phyloP scores from a whole-genome alignment of 331 rosid species.

The Malus hybrid region DNA sequence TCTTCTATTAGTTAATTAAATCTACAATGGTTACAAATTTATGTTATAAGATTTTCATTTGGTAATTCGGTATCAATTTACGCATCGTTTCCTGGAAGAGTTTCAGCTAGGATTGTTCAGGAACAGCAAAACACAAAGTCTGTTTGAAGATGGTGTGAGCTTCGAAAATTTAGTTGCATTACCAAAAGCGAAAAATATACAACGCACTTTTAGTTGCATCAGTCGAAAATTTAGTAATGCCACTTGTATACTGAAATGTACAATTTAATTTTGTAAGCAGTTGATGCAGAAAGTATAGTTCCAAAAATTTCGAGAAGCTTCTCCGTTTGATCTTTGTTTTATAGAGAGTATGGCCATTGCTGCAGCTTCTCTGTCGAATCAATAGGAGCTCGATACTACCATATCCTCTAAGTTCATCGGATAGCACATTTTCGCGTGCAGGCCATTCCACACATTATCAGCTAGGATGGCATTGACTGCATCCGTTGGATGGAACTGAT shows the following conservation, averaged over 20 bases:
- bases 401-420: conserved; percentile 73
- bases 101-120: conserved; percentile 50
- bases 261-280: background rate
- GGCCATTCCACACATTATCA: conserved; percentile 76
- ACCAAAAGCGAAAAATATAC: background rate
- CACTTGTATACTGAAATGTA: background rate
- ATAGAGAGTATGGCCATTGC: background rate
- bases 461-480: conserved; percentile 73
- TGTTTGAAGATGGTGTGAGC: conserved; percentile 41
- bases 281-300: conserved; percentile 1
- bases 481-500: conserved; percentile 89
- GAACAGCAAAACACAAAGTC: conserved; percentile 33
- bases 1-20: background rate
- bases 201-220: background rate
- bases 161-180: background rate
- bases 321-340: background rate
- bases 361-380: conserved; percentile 9
- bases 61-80: background rate
- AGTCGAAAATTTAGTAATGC: background rate
- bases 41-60: background rate
- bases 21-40: too few species aligned
- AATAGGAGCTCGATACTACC: conserved; percentile 18
- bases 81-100: conserved; percentile 30
- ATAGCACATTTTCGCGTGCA: conserved; percentile 64
- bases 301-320: background rate